A percentile compares a stretch with the other conserved stretches of the same genome.
Conservation (phyloP, 768 basidiomycete species). For the Chalciporus sphaerocephalus region DNA sequence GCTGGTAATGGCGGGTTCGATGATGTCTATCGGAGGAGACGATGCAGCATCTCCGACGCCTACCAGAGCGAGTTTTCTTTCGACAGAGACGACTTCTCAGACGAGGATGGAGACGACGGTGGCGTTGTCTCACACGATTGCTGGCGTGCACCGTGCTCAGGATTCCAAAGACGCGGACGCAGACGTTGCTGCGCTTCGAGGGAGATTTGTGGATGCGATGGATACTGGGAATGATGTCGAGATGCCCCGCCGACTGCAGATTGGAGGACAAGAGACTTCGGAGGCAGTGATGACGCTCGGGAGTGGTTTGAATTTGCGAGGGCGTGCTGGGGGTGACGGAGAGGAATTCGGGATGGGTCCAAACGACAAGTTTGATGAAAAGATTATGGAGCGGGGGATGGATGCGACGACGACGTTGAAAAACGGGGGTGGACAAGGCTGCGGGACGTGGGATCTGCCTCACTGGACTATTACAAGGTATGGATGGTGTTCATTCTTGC, state of each 20-base stretch:
- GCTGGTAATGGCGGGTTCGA: not conserved
- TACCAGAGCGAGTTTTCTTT: conserved; percentile 5
- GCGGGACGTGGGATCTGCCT: conserved; percentile 39
- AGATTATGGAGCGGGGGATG: conserved; percentile 70
- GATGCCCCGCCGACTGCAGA: conserved; percentile 23
- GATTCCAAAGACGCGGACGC: conserved; percentile 21
- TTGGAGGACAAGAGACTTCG: conserved; percentile 19
- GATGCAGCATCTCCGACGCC: conserved; percentile 9
- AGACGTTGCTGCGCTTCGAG: conserved; percentile 22
- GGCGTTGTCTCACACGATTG: not conserved
- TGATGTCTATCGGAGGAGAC: not conserved
- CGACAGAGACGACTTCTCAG: conserved; percentile 4
- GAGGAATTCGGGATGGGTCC: not conserved
- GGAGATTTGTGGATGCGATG: conserved; percentile 14
- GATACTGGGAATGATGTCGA: conserved; percentile 15
- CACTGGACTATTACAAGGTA: conserved; percentile 75
- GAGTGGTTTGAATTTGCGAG: conserved; percentile 8
- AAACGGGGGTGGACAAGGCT: conserved; percentile 4
- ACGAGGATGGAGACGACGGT: not conserved
- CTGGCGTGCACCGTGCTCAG: conserved; percentile 17
- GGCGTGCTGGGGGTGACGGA: not conserved
- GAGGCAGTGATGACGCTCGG: conserved; percentile 24
- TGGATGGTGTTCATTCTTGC: conserved; percentile 1
- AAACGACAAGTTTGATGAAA: conserved; percentile 39
- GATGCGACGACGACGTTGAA: conserved; percentile 67